These are phyloP conservation scores for Leccinum ochraceum DNA, from an alignment of 768 basidiomycete species.

Conservation along the genomic window DNA sequence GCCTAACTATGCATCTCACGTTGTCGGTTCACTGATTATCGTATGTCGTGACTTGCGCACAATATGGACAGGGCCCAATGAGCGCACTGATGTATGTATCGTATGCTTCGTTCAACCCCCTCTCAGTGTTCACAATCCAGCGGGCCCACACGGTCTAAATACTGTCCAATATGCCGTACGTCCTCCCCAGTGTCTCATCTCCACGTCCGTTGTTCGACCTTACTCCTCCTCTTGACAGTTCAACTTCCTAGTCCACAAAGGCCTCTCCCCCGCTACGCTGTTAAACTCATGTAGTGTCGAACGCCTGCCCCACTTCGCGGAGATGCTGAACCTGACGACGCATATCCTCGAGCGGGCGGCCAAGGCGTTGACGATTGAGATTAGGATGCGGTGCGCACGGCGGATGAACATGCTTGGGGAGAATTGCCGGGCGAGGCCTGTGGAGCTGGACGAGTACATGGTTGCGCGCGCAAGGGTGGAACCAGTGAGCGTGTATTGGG, in stretches of 20 bases:
- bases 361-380: background rate
- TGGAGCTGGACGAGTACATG: constrained; percentile 38
- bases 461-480: no score
- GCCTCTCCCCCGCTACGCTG: no score
- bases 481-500: background rate
- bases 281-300: no score
- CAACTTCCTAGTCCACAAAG: no score
- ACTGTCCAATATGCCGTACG: constrained; percentile 41
- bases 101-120: no score
- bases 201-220: no score
- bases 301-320: no score
- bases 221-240: no score
- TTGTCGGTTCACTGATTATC: background rate
- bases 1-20: background rate
- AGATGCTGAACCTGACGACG: constrained; percentile 28
- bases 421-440: constrained; percentile 37
- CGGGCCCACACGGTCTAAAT: constrained; percentile 37
- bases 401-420: constrained; percentile 31
- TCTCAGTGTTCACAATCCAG: constrained; percentile 24
- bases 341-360: constrained; percentile 13
- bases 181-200: constrained; percentile 5
- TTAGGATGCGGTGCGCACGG: background rate
- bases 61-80: constrained; percentile 44
- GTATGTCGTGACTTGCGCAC: constrained; percentile 15
- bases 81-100: background rate